Evolutionary conservation across 495 filamentous ascomycete genomes (phyloP).

Genomic region (Aspergillus bertholletiae): DNA sequence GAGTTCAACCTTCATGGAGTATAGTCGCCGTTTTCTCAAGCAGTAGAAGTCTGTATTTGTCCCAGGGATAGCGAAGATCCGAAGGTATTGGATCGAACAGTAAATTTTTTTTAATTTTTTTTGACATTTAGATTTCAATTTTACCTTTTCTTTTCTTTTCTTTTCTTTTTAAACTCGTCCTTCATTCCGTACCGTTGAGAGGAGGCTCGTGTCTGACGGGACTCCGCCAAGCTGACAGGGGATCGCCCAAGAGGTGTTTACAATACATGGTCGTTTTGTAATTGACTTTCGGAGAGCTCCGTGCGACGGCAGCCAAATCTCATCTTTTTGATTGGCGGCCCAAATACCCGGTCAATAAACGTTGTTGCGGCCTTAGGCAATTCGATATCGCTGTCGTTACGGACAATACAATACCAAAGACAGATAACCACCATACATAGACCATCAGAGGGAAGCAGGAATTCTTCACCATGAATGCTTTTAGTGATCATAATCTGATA

Average conservation of each 20-base stretch:
- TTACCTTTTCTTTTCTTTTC: slow-evolving; percentile 3
- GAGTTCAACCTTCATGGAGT: too few species aligned
- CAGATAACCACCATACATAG: slow-evolving; percentile 10
- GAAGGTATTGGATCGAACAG: too few species aligned
- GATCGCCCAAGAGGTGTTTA: too few species aligned
- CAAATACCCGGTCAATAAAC: slow-evolving; percentile 1
- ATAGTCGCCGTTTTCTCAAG: too few species aligned
- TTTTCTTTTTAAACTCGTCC: too few species aligned
- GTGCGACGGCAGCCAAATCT: slow-evolving; percentile 2
- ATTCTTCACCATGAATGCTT: background rate
- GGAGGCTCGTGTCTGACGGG: background rate
- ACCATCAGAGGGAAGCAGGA: background rate
- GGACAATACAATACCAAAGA: background rate
- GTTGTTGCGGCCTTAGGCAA: background rate
- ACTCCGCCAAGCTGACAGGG: too few species aligned
- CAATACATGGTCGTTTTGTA: background rate
- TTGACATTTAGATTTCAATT: slow-evolving; percentile 1
- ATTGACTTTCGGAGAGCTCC: slow-evolving; percentile 7
- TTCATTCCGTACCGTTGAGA: too few species aligned
- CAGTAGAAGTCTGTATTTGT: too few species aligned
- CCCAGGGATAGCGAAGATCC: too few species aligned
- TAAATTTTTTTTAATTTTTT: too few species aligned
- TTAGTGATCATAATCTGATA: background rate
- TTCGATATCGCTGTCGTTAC: background rate
- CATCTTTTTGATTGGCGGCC: slow-evolving; percentile 21